Base-by-base conservation (phyloP, 1,139 yeast species). In the Kodamaea sp. region DNA sequence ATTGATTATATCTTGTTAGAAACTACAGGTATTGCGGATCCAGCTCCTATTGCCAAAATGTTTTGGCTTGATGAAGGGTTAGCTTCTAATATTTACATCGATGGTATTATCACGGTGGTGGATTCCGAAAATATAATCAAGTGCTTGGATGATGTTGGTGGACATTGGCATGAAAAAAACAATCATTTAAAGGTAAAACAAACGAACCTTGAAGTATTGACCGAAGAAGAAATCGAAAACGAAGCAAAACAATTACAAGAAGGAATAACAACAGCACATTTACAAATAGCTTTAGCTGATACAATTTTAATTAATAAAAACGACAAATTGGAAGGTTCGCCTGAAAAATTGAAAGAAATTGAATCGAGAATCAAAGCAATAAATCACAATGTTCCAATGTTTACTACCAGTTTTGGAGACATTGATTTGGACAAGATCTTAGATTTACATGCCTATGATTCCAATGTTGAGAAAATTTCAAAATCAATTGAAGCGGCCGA, bases 1-100 rank as follows among this genome's bases (percentile, higher is more conserved):
- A 90, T 92, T 43, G 98, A 94, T 58, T 86, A 92, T 55, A 89
- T 92, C 24, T 61, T 92, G 24, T 65, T 94, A 40, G 99, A 92
- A 57, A 94, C 99, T 0, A 88, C 97, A 0, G 99, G 99, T 0
- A 73, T 94, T n/a, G 98, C 99, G 0, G 97, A 92, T 57, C 98
- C 98, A 0, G 97, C 84, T 0, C 97, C 97, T 0, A 88, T 92
- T 28, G 96, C 97, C 7, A 79, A 81, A 49, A 92, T 92, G 96
- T 92, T 92, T 61, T 92, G 98, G 98, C 70, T 90, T 30, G 98
- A 92, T 58, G 94, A 86, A 27, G 97, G 92, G 0, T 67, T 92
- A 40, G 74, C 83, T 8, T 82, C 96, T 6, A 82, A 80, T 48
- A 87, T 92, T 2, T 87, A 86, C 57, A 83, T 92, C 32, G 98